Base-by-base conservation (phyloP, 805 yeast genomes). In the Yarrowia osloensis region DNA sequence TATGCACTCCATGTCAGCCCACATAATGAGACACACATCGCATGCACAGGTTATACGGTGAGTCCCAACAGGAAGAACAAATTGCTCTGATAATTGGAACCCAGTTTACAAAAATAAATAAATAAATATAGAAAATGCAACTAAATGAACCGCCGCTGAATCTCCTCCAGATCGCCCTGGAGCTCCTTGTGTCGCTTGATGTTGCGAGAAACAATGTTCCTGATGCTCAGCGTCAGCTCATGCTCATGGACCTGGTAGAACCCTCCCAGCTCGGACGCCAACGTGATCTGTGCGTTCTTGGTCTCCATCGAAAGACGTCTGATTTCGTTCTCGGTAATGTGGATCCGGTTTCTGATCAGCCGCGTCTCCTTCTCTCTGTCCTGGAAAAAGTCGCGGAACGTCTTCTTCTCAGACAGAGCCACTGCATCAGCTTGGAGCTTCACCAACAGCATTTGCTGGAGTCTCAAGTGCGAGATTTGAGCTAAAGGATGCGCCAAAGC, bases 241-340 rank as follows among this genome's bases (percentile, higher is more conserved):
- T 69, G 69, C 31, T 76, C 81, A 44, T 78, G 80, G 31, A 70
- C 67, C 24, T 69, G 69, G 67, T 76, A 75, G 68, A 78, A 79
- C 15, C 76, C 76, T 11, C 79, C 79, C 12, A 79, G 73, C 69
- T 79, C 82, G 9, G 73, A 70, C 0, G 82, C 82, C 7, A 79
- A 69, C 1, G 74, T 66, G 24, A 73, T 73, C 63, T 80, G 81
- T 1, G 77, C 70, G n/a, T 72, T 72, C 46, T 73, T 67, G 24
- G 80, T 72, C 47, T 74, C 75, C 22, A 69, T 68, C 40, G 77
- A 76, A 17, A 78, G 67, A 17, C 73, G 65, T 15, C 69, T 66
- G 44, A 78, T 73, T 35, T 71, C 74, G n/a, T 69, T 69, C 47
- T 75, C 73, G 3, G 75, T 67, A 7, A 68, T 65, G 21, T 72